Evolutionary conservation across 768 basidiomycete genomes (phyloP).

Genomic region (Asterophora parasitica): DNA sequence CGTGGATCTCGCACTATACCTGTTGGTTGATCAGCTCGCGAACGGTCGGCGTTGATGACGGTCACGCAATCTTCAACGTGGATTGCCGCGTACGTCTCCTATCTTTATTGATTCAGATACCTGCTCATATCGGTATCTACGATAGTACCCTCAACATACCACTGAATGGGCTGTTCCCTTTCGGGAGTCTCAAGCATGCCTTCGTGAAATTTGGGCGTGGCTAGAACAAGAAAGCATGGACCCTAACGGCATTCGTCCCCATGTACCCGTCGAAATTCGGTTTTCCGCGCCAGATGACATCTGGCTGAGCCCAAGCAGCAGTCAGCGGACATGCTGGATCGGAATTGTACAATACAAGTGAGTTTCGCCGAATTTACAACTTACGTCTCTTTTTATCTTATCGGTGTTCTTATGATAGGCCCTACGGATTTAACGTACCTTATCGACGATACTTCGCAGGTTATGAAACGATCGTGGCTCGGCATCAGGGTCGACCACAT

Average conservation of each 20-base stretch:
- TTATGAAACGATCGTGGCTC: conserved; percentile 68
- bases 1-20: conserved; percentile 56
- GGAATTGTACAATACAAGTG: conserved; percentile 98
- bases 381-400: conserved; percentile 2
- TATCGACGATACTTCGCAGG: conserved; percentile 73
- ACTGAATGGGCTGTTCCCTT: conserved; percentile 94
- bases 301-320: conserved; percentile 88
- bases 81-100: conserved; percentile 74
- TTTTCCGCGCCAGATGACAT: conserved; percentile 88
- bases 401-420: conserved; percentile 41
- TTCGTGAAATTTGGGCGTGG: conserved; percentile 70
- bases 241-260: conserved; percentile 74
- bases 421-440: conserved; percentile 78
- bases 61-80: conserved; percentile 84
- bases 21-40: conserved; percentile 61
- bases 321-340: conserved; percentile 82
- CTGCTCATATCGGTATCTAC: not conserved
- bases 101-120: not conserved
- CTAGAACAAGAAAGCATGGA: conserved; percentile 60
- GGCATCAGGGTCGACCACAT: conserved; percentile 81
- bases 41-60: conserved; percentile 66
- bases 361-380: conserved; percentile 24
- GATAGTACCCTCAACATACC: conserved; percentile 85
- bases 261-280: conserved; percentile 91
- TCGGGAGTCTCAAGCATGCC: conserved; percentile 55